A percentile compares a stretch with the other conserved stretches of the same genome.
These are phyloP conservation scores for Coemansia sp. DNA, from an alignment of 192 early-diverging fungal species.

Conservation along the genomic window DNA sequence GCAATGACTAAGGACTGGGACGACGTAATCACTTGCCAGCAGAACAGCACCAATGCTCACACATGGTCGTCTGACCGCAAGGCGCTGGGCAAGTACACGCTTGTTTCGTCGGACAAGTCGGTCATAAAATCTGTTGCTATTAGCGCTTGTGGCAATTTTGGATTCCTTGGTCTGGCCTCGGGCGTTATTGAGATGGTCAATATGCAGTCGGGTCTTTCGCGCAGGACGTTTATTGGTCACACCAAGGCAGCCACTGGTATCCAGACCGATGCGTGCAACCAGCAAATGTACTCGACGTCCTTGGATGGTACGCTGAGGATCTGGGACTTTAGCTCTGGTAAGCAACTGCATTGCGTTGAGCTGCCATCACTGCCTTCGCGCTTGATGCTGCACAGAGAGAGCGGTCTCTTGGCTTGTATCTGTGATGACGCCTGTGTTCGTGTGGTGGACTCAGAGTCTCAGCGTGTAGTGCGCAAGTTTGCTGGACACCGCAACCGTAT, in stretches of 20 bases:
- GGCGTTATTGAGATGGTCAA: constrained; percentile 90
- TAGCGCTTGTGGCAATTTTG: constrained; percentile 92
- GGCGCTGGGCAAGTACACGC: constrained; percentile 66
- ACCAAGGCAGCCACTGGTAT: constrained; percentile 79
- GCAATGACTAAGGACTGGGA: constrained; percentile 83
- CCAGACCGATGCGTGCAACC: constrained; percentile 71
- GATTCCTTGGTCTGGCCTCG: constrained; percentile 73
- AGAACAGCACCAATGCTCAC: constrained; percentile 66
- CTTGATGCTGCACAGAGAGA: constrained; percentile 67
- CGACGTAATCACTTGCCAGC: constrained; percentile 86
- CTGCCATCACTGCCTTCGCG: constrained; percentile 64
- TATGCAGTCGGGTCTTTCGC: constrained; percentile 87
- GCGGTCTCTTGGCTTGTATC: constrained; percentile 73
- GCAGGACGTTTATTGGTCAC: constrained; percentile 73
- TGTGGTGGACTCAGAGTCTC: constrained; percentile 82
- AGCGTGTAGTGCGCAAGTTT: constrained; percentile 83
- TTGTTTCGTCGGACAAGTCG: constrained; percentile 63
- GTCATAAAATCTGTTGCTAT: constrained; percentile 64
- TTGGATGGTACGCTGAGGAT: constrained; percentile 75
- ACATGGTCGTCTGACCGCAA: constrained; percentile 83
- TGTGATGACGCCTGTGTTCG: constrained; percentile 88
- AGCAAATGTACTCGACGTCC: constrained; percentile 68
- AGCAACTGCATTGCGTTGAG: constrained; percentile 61
- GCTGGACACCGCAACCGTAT: constrained; percentile 84
- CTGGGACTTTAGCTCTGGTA: constrained; percentile 79